Evolutionary conservation across 2,329 filamentous ascomycete species (phyloP), one percentile per base, ranked within the genome.

Genomic region (Verticillium nubilum): DNA sequence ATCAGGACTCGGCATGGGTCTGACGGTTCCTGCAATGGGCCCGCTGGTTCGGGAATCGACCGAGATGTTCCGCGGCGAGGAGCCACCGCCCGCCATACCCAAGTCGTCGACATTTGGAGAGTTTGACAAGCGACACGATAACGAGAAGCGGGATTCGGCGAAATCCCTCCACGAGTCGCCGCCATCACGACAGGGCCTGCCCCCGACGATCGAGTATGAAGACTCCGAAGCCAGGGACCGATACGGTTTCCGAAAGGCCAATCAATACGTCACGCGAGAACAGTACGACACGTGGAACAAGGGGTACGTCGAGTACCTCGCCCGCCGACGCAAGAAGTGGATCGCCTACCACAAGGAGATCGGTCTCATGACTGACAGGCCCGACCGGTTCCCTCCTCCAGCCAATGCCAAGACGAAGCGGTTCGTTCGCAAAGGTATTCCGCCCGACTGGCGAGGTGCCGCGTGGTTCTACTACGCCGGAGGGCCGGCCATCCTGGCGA

Each of bases 381-480:
- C 92, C 1, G 86, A 84, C 37, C 83, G 86, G 2, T 98, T 98
- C 66, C 94, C 94, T 1, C 83, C 88, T 1, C 89, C 87, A 58
- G 91, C 87, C 56, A 84, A 87, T 55, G 85, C 87, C 53, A 96
- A 96, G 74, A 86, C 95, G 52, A 97, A 96, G 75, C 85, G 92
- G 19, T 97, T 95, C 70, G 85, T 97, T 55, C 87, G 93, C 57
- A 98, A 97, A 73, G 94, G 94, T 17, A 94, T 97, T 56, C 94
- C 94, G 3, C 91, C 93, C 0, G 92, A 97, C 65, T 96, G 92
- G 86, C 86, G 94, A 68, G 94, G 94, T n/a, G 89, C 91, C 5
- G 94, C 94, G 53, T 98, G 94, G 94, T 98, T 96, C 73, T 97
- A 90, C 76, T 98, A 97, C 71, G 92, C 92, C 12, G 92, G 92